Base-by-base conservation (phyloP, 495 filamentous ascomycete species). In the Hyaloscypha variabilis region DNA sequence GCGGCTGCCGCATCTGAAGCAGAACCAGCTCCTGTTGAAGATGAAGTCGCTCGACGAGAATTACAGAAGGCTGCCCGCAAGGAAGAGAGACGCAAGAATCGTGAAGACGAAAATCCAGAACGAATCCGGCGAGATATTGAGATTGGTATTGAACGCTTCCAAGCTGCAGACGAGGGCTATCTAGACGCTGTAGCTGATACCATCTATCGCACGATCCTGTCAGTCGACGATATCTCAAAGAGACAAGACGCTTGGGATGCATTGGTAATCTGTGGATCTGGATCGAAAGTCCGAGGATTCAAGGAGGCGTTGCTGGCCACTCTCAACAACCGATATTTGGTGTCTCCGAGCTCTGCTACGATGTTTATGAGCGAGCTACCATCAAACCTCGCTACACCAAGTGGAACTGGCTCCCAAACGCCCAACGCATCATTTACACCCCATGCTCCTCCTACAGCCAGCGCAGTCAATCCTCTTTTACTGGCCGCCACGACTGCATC, bases 301-400 rank as follows among this genome's bases (percentile, higher is more conserved):
- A 94, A 91, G 71, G 93, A 97, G 59, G 90, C 95, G 57, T 83
- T 99, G 46, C 75, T 97, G 49, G 80, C 87, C 36, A 92, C 89
- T 0, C 82, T 98, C 24, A 86, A 85, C 31, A 85, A 87, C 65
- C 94, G 92, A 69, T 96, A 95, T 74, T 81, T 96, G 42, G 90
- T 98, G 63, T 94, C 93, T 5, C 95, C 95, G 0, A 94, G 91
- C 50, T 88, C 87, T 2, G 93, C 90, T 25, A 97, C 93, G 39
- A 98, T 98, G 71, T 99, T 99, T 82, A 96, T 92, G 39, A 96
- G 91, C 53, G 95, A 99, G 77, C 86, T 99, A 36, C 93, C 93
- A 23, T 95, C 91, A 1, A 92, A 93, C 76, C 84, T 96, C 73
- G 91, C 90, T 52, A 98, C 95, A 0, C 95, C 95, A 13, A 82